Evolutionary conservation across 176 grass and related monocot species (phyloP).

Genomic region (Calamus simplicifolius): DNA sequence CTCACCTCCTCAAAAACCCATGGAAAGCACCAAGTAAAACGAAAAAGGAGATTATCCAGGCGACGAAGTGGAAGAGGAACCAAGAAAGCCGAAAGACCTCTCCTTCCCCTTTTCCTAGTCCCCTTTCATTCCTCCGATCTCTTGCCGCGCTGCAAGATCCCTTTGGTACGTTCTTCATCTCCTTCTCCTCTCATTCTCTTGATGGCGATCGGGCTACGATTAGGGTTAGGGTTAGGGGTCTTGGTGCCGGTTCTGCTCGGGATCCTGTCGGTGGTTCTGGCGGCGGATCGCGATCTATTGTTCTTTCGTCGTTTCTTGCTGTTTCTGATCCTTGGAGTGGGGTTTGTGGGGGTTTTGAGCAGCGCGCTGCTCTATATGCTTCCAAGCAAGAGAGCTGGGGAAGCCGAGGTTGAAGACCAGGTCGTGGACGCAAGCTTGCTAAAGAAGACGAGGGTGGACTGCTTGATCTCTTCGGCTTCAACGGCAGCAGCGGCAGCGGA

Average conservation of each 20-base stretch:
- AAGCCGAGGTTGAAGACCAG: slow-evolving; percentile 41
- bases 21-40: no score
- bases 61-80: no score
- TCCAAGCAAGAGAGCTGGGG: slow-evolving; percentile 41
- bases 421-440: slow-evolving; percentile 11
- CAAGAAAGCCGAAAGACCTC: no score
- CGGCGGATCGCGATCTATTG: slow-evolving; percentile 20
- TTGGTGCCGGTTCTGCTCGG: slow-evolving; percentile 15
- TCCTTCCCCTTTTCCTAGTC: no score
- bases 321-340: slow-evolving; percentile 36
- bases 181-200: background rate
- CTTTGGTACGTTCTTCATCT: slow-evolving; percentile 6
- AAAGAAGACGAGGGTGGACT: slow-evolving; percentile 42
- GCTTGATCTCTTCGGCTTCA: background rate
- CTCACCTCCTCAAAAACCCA: no score
- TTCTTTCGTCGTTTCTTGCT: slow-evolving; percentile 30
- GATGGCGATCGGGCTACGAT: slow-evolving; percentile 18
- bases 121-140: no score
- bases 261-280: slow-evolving; percentile 11
- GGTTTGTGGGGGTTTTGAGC: slow-evolving; percentile 34
- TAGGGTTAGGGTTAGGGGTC: slow-evolving; percentile 12
- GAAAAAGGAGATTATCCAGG: no score
- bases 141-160: no score
- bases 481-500: background rate
- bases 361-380: slow-evolving; percentile 58